Conservation (phyloP, 2,329 filamentous ascomycete genomes). For the Fusarium poae region DNA sequence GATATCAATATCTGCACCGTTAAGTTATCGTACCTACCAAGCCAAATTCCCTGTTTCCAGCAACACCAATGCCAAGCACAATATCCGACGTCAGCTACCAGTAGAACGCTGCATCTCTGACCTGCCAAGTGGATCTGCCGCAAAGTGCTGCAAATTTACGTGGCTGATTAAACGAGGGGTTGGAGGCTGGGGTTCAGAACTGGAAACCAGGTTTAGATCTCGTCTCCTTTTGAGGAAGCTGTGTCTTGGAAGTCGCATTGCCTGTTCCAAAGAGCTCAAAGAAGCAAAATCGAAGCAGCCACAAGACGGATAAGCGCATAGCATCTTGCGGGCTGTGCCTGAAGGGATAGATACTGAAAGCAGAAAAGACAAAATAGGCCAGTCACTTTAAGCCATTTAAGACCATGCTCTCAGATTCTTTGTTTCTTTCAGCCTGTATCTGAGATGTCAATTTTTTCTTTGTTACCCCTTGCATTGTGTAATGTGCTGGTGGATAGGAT, state of each 20-base stretch:
- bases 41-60: conserved; percentile 40
- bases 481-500: conserved; percentile 32
- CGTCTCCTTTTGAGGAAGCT: conserved; percentile 23
- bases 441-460: neutral
- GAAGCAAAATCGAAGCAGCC: conserved; percentile 36
- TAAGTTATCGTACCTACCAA: conserved; percentile 11
- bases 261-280: conserved; percentile 13
- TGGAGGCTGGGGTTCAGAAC: conserved; percentile 38
- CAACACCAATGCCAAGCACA: conserved; percentile 33
- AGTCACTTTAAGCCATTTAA: neutral
- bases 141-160: conserved; percentile 44
- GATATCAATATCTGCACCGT: conserved; percentile 35
- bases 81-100: conserved; percentile 35
- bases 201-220: conserved; percentile 24
- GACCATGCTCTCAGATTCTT: neutral
- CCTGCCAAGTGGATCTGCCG: conserved; percentile 28
- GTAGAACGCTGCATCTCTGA: conserved; percentile 28
- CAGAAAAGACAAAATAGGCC: neutral
- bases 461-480: neutral
- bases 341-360: neutral
- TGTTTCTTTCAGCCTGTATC: neutral
- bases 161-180: conserved; percentile 48
- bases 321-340: conserved; percentile 2
- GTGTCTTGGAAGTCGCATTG: conserved; percentile 19
- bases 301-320: conserved; percentile 24